phyloP scores from a whole-genome alignment of 768 basidiomycete genomes.

The Megacollybia marginata region DNA sequence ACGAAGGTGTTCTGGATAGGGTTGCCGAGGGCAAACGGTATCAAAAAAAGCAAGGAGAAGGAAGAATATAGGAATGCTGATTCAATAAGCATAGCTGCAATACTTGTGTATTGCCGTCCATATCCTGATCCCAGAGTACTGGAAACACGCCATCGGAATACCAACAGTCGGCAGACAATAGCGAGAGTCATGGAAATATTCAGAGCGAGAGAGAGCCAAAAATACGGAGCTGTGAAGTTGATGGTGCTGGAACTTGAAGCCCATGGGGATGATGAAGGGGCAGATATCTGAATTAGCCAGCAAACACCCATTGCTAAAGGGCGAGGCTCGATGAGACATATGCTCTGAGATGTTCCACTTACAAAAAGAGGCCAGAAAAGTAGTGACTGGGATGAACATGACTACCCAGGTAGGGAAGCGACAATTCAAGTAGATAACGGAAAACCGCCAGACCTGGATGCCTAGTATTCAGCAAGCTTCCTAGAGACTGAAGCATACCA shows the following conservation, averaged over 20 bases:
- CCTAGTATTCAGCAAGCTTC: background rate
- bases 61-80: slow-evolving; percentile 10
- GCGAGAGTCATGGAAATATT: slow-evolving; percentile 12
- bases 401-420: background rate
- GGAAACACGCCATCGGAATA: slow-evolving; percentile 7
- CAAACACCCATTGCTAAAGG: slow-evolving; percentile 8
- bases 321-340: background rate
- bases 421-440: background rate
- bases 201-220: slow-evolving; percentile 9
- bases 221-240: slow-evolving; percentile 13
- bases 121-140: slow-evolving; percentile 6
- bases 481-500: background rate
- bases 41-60: slow-evolving; percentile 11
- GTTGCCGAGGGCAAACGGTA: slow-evolving; percentile 6
- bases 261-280: slow-evolving; percentile 4
- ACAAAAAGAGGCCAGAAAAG: background rate
- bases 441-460: background rate
- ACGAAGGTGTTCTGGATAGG: slow-evolving; percentile 8
- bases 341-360: background rate
- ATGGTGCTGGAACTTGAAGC: background rate
- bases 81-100: slow-evolving; percentile 12
- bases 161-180: slow-evolving; percentile 10
- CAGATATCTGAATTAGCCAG: slow-evolving; percentile 10
- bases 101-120: slow-evolving; percentile 11
- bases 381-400: background rate